A percentile compares a stretch with the other conserved stretches of the same genome.
Conservation (phyloP, 106 monocot genomes). For the Ottelia alismoides region DNA sequence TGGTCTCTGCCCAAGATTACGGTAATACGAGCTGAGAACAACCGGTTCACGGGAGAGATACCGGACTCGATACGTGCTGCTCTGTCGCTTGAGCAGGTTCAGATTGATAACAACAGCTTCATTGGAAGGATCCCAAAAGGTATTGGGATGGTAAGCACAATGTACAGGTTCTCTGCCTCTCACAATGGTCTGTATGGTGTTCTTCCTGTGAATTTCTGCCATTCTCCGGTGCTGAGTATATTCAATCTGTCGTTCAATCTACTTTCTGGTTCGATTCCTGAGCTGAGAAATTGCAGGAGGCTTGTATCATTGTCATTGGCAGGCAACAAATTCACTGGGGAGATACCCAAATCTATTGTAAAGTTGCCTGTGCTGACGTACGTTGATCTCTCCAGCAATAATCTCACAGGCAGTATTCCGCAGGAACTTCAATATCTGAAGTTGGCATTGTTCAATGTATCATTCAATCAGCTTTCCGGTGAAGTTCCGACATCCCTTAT, state of each 20-base stretch:
- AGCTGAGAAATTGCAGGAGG: conserved; percentile 37
- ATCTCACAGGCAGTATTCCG: conserved; percentile 56
- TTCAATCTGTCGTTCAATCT: conserved; percentile 57
- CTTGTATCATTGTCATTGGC: conserved; percentile 52
- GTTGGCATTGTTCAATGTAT: conserved; percentile 69
- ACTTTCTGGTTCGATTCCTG: conserved; percentile 45
- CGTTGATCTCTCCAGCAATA: conserved; percentile 59
- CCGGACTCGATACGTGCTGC: conserved; percentile 19
- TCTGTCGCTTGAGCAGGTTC: conserved; percentile 50
- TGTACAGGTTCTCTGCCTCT: conserved; percentile 65
- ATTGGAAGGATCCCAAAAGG: conserved; percentile 36
- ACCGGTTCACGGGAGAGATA: conserved; percentile 39
- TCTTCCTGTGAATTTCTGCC: conserved; percentile 49
- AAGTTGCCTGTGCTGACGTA: conserved; percentile 57
- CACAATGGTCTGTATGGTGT: conserved; percentile 34
- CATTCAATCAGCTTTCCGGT: conserved; percentile 55
- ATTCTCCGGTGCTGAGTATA: conserved; percentile 55
- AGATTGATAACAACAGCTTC: conserved; percentile 64
- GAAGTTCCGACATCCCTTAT: conserved; percentile 31
- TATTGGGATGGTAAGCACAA: conserved; percentile 27
- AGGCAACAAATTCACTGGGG: conserved; percentile 46
- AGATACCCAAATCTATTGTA: conserved; percentile 40
- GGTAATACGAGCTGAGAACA: conserved; percentile 50
- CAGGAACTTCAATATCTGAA: conserved; percentile 49
- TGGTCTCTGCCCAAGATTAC: conserved; percentile 48